Evolutionary conservation across 2,329 filamentous ascomycete genomes (phyloP).

Genomic region (Alternaria infectoria): DNA sequence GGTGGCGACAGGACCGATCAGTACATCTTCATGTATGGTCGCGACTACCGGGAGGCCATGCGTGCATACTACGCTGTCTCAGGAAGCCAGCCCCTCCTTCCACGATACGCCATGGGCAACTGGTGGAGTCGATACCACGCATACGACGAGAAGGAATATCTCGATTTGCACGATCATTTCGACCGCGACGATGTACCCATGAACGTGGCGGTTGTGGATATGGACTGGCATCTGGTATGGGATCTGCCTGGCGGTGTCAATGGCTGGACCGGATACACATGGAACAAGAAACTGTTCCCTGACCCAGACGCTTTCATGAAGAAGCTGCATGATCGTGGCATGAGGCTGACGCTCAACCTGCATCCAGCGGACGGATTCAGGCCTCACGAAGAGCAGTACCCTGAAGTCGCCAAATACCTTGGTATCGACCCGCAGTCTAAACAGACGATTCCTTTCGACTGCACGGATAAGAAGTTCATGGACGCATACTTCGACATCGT

Average conservation of each 20-base stretch:
- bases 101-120: conserved; percentile 66
- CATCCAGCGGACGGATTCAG: conserved; percentile 67
- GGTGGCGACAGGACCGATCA: conserved; percentile 60
- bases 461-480: conserved; percentile 60
- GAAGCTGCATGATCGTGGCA: conserved; percentile 58
- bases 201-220: conserved; percentile 67
- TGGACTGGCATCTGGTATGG: conserved; percentile 69
- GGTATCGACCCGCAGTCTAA: conserved; percentile 58
- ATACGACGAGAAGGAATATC: conserved; percentile 63
- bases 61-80: conserved; percentile 63
- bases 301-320: conserved; percentile 60
- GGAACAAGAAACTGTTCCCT: conserved; percentile 65
- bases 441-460: conserved; percentile 63
- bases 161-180: conserved; percentile 65
- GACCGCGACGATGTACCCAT: conserved; percentile 59
- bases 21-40: conserved; percentile 67
- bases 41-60: conserved; percentile 62
- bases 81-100: conserved; percentile 62
- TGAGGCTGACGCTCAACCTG: conserved; percentile 66
- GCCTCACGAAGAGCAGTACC: conserved; percentile 63
- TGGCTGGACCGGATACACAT: conserved; percentile 69
- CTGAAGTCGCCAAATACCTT: conserved; percentile 60
- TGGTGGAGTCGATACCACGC: conserved; percentile 71
- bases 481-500: conserved; percentile 65
- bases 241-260: conserved; percentile 44